These are phyloP conservation scores for Phytophthora rubi DNA, from an alignment of 352 stramenopile genomes.

Conservation along the genomic window DNA sequence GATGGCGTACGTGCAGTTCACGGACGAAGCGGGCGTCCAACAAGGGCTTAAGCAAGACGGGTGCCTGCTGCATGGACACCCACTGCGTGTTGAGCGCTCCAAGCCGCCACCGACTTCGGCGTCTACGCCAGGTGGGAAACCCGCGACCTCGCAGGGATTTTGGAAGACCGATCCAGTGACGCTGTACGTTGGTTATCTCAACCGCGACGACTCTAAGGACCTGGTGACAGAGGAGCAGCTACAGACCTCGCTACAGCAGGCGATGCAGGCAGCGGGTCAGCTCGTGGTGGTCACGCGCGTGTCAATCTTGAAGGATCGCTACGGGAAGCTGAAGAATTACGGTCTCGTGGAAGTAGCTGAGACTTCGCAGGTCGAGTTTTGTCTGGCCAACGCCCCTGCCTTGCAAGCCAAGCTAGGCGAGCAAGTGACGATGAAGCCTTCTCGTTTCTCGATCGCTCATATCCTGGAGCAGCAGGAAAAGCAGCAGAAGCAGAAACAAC, in stretches of 20 bases:
- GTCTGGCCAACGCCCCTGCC: constrained; percentile 36
- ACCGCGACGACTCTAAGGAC: constrained; percentile 37
- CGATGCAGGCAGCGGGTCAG: constrained; percentile 38
- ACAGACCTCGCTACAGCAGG: constrained; percentile 44
- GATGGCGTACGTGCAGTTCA: constrained; percentile 81
- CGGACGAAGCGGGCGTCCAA: constrained; percentile 47
- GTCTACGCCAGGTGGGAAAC: constrained; percentile 15
- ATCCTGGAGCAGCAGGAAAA: constrained; percentile 69
- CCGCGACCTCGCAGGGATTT: constrained; percentile 25
- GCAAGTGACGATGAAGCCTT: constrained; percentile 62
- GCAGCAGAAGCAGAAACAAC: constrained; percentile 44
- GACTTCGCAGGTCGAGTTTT: constrained; percentile 34
- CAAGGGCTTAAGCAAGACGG: constrained; percentile 45
- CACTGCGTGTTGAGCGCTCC: constrained; percentile 60
- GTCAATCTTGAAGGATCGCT: constrained; percentile 64
- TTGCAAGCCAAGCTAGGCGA: constrained; percentile 50
- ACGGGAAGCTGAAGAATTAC: constrained; percentile 71
- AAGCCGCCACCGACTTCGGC: constrained; percentile 39
- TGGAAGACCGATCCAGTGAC: constrained; percentile 63
- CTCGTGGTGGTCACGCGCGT: constrained; percentile 52
- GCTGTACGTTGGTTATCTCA: constrained; percentile 62
- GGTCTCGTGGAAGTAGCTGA: constrained; percentile 61
- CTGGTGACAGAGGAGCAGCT: constrained; percentile 49
- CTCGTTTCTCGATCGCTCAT: constrained; percentile 67
- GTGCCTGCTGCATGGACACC: constrained; percentile 40